A percentile compares a stretch with the other conserved stretches of the same genome.
Evolutionary conservation across 164 flowering plant species (phyloP).

Genomic region (Chimonanthus salicifolius): DNA sequence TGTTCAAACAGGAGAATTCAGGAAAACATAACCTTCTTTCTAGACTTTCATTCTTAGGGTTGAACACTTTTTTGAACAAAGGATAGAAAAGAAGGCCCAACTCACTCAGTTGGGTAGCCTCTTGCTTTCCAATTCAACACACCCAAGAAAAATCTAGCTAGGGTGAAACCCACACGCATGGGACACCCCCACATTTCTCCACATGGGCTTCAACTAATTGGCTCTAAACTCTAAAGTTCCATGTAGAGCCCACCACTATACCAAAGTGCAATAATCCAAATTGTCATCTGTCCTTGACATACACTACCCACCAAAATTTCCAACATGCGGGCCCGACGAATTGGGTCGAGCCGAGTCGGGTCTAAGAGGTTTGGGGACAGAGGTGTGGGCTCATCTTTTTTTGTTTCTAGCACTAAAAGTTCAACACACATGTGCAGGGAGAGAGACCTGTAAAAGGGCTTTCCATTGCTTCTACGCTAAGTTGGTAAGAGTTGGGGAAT

Average conservation of each 20-base stretch:
- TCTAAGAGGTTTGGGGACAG: no score
- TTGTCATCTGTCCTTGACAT: no score
- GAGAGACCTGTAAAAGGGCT: neutral
- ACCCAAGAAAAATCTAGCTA: neutral
- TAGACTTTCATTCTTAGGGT: neutral
- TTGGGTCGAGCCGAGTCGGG: no score
- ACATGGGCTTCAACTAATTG: neutral
- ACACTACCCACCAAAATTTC: no score
- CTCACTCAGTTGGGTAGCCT: neutral
- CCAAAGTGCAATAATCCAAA: neutral
- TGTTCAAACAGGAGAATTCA: neutral
- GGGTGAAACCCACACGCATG: conserved; percentile 3
- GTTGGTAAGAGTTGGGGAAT: neutral
- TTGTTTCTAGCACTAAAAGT: neutral
- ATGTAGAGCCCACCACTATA: neutral
- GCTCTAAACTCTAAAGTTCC: neutral
- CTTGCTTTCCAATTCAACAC: neutral
- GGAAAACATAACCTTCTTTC: neutral
- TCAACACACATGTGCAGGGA: neutral
- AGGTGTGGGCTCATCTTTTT: neutral
- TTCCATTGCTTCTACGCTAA: neutral
- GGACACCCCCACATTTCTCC: neutral
- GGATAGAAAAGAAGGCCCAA: neutral
- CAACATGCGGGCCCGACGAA: no score
- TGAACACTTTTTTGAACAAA: neutral